Evolutionary conservation across 495 filamentous ascomycete species (phyloP).

Genomic region (Neurospora pannonica): DNA sequence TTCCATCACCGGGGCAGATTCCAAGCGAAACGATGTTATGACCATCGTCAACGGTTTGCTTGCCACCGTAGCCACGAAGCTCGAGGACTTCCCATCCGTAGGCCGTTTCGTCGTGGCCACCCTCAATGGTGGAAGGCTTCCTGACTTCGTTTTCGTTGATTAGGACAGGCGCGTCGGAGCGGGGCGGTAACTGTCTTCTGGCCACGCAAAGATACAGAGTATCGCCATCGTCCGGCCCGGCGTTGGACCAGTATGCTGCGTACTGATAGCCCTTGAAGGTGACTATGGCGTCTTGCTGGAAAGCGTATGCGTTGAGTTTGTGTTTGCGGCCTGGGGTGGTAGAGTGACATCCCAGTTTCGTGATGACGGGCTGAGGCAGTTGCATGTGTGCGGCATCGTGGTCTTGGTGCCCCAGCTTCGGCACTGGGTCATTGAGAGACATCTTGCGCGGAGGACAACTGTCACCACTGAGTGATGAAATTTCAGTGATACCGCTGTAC

Average conservation of each 20-base stretch:
- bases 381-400: slow-evolving; percentile 1
- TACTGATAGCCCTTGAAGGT: slow-evolving; percentile 37
- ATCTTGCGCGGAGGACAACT: not conserved
- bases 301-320: slow-evolving; percentile 33
- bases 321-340: slow-evolving; percentile 19
- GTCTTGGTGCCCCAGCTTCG: not conserved
- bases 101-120: too few species aligned
- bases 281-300: slow-evolving; percentile 33
- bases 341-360: slow-evolving; percentile 27
- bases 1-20: slow-evolving; percentile 37
- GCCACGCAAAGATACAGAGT: slow-evolving; percentile 35
- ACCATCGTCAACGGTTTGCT: slow-evolving; percentile 38
- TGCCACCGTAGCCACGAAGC: slow-evolving; percentile 40
- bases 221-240: slow-evolving; percentile 15
- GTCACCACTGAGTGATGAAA: not conserved
- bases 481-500: not conserved
- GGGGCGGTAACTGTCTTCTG: slow-evolving; percentile 26
- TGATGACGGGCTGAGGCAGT: slow-evolving; percentile 17
- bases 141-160: not conserved
- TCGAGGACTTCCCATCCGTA: slow-evolving; percentile 30
- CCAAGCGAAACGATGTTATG: slow-evolving; percentile 43
- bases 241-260: slow-evolving; percentile 31
- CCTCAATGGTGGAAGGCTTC: too few species aligned
- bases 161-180: not conserved
- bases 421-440: not conserved